Base-by-base conservation (phyloP, 1,284 basidiomycete species). In the Cystobasidium slooffiae region DNA sequence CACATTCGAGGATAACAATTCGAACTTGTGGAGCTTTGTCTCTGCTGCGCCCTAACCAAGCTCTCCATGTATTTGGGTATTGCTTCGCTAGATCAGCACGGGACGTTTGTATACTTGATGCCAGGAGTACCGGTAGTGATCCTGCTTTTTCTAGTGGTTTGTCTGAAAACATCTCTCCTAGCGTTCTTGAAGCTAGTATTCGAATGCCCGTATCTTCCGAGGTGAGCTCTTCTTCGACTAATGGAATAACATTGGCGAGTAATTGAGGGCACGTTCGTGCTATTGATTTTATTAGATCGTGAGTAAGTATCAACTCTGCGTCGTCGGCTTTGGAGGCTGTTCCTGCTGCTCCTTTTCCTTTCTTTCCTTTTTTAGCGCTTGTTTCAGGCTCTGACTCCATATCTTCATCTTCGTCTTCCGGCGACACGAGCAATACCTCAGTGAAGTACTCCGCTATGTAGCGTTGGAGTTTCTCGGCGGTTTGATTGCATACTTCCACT, bases 131-230 rank as follows among this genome's bases (percentile, higher is more conserved):
- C 7, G 64, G 64, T 52, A 55, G 31, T 14, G 64, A 39, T 7
- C 59, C 61, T 18, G 20, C 47, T 39, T 72, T 72, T 18, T 46
- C 61, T 16, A 31, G 14, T 7, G 81, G 78, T 41, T 89, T 88
- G 77, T 91, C 82, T 0, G 89, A 89, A 81, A 93, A 95, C 90
- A 99, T 96, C 75, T 90, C 88, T 0, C 94, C 96, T 0, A 99
- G 86, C 0, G 89, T 90, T 77, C 91, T 87, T 0, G 93, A 94
- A 3, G 91, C 75, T 94, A 80, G 87, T 5, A 88, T 81, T 20
- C 96, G 88, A 0, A 96, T 84, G 53, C 88, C 86, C 0, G 88
- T 83, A 55, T 93, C 88, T 75, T 93, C 91, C 0, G 91, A 89
- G 18, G 88, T 87, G 5, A 98, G 85, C 81, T 97, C 94, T 79